A percentile compares a stretch with the other conserved stretches of the same genome.
These are phyloP conservation scores for Platanthera zijinensis DNA, from an alignment of 106 monocot species.

Conservation along the genomic window DNA sequence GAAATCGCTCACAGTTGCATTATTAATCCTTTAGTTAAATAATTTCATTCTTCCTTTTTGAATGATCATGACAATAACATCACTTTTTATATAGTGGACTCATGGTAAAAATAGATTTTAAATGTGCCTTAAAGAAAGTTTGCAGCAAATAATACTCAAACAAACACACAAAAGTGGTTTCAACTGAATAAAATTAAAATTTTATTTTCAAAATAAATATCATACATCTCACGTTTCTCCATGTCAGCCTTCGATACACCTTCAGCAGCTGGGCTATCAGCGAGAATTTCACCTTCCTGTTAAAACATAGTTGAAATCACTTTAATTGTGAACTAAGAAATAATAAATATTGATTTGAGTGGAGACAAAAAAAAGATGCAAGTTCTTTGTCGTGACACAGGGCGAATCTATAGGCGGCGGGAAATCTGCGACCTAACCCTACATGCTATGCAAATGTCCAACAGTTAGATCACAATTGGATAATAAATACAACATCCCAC, in stretches of 20 bases:
- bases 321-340: not conserved
- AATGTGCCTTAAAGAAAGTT: not conserved
- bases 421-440: too few species aligned
- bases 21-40: not conserved
- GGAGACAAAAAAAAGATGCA: not conserved
- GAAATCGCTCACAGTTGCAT: not conserved
- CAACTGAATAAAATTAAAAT: not conserved
- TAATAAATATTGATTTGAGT: not conserved
- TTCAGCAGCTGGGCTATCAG: conserved; percentile 71
- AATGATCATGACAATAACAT: not conserved
- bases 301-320: not conserved
- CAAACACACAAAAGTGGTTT: conserved; percentile 3
- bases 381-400: not conserved
- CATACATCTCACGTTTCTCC: conserved; percentile 81
- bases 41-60: not conserved
- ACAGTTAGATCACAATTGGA: too few species aligned
- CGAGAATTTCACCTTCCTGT: conserved; percentile 92
- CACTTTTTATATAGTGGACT: not conserved
- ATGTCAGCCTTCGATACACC: conserved; percentile 87
- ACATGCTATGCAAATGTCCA: too few species aligned
- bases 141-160: not conserved
- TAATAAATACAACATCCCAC: too few species aligned
- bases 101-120: not conserved
- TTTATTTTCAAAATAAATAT: conserved; percentile 5
- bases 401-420: too few species aligned